A percentile compares a stretch with the other conserved stretches of the same genome.
Conservation (phyloP, 2,329 filamentous ascomycete genomes). For the Blastomyces parvus region DNA sequence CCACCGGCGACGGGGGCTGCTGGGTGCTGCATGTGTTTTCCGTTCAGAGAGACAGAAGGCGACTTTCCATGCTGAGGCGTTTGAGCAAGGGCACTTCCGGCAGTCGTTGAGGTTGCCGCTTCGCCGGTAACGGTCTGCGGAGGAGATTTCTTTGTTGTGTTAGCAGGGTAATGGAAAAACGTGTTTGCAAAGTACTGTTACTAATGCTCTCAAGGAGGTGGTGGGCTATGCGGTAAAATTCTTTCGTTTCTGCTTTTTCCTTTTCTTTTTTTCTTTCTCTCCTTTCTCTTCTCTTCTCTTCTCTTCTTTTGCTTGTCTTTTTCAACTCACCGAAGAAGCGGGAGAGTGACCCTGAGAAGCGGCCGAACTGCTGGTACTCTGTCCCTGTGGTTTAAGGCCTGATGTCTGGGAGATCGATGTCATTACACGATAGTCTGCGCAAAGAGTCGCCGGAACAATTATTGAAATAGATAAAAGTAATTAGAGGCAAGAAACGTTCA, state of each 20-base stretch:
- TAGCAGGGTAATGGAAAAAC: slow-evolving; percentile 41
- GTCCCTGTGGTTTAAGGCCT: slow-evolving; percentile 43
- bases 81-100: slow-evolving; percentile 43
- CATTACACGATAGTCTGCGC: slow-evolving; percentile 45
- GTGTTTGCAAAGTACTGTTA: background rate
- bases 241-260: background rate
- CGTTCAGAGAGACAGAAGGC: slow-evolving; percentile 71
- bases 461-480: slow-evolving; percentile 10
- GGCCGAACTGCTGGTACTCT: slow-evolving; percentile 41
- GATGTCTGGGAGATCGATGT: slow-evolving; percentile 45
- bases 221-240: background rate
- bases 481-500: slow-evolving; percentile 7
- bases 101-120: slow-evolving; percentile 42
- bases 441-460: slow-evolving; percentile 19
- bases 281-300: no score
- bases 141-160: slow-evolving; percentile 49
- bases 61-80: slow-evolving; percentile 46
- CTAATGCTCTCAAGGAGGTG: background rate
- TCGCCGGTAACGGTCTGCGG: slow-evolving; percentile 42
- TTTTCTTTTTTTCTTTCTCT: background rate
- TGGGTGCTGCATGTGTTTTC: slow-evolving; percentile 50
- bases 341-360: slow-evolving; percentile 36
- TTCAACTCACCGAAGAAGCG: slow-evolving; percentile 41
- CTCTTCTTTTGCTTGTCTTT: no score
- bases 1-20: slow-evolving; percentile 35